These are phyloP conservation scores for Daldinia loculata DNA, from an alignment of 495 filamentous ascomycete species.

Conservation along the genomic window DNA sequence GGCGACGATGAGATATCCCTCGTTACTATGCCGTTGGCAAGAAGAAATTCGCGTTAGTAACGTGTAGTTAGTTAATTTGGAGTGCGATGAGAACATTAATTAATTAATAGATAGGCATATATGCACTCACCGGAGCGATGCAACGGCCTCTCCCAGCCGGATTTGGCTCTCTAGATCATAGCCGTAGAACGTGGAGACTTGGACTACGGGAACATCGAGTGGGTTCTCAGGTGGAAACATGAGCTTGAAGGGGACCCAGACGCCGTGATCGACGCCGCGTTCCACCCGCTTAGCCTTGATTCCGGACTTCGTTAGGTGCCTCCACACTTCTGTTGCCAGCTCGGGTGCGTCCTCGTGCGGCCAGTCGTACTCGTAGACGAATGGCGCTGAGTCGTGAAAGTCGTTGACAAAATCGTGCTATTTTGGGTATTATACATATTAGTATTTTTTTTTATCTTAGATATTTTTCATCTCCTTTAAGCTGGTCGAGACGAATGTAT, in stretches of 20 bases:
- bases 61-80: background rate
- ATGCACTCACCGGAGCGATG: slow-evolving; percentile 21
- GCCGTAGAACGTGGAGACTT: slow-evolving; percentile 33
- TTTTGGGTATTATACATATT: background rate
- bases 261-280: slow-evolving; percentile 33
- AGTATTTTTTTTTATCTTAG: background rate
- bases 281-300: slow-evolving; percentile 35
- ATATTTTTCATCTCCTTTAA: background rate
- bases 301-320: slow-evolving; percentile 21
- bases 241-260: slow-evolving; percentile 37
- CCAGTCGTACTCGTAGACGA: slow-evolving; percentile 37
- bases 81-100: too few relatives aligned
- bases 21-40: slow-evolving; percentile 6
- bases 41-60: background rate
- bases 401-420: slow-evolving; percentile 38
- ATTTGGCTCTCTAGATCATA: slow-evolving; percentile 32
- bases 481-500: background rate
- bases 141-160: slow-evolving; percentile 30
- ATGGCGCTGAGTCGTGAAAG: slow-evolving; percentile 34
- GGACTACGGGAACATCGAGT: slow-evolving; percentile 29
- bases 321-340: slow-evolving; percentile 23
- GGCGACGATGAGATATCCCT: slow-evolving; percentile 31
- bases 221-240: slow-evolving; percentile 34
- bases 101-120: too few relatives aligned
- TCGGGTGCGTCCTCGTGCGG: slow-evolving; percentile 28